These are phyloP conservation scores for Cucurbita maxima DNA, from an alignment of 306 rosid species.

Conservation along the genomic window DNA sequence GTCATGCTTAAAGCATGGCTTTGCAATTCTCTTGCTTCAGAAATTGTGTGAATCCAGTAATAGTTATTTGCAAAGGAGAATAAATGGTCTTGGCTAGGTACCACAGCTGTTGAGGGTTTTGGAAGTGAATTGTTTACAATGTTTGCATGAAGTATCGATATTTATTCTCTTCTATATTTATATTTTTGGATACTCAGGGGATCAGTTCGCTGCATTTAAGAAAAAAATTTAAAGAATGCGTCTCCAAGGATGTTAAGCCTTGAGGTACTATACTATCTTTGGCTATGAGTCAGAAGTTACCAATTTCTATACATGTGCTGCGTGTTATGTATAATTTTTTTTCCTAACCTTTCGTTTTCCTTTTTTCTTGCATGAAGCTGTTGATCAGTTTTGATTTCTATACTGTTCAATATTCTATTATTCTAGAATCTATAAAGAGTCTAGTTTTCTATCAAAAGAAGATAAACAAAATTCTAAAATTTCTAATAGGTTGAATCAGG, in stretches of 20 bases:
- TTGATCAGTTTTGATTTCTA: background rate
- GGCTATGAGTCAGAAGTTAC: background rate
- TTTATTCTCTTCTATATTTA: background rate
- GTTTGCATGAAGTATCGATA: background rate
- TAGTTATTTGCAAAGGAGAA: background rate
- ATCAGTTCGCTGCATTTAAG: background rate
- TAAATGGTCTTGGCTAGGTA: background rate
- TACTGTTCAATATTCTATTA: background rate
- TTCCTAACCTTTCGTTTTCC: background rate
- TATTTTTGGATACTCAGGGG: background rate
- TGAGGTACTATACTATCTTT: background rate
- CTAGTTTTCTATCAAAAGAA: background rate
- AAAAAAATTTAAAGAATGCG: background rate
- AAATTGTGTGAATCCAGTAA: background rate
- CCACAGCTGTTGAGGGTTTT: background rate
- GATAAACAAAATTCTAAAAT: background rate
- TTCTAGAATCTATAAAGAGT: background rate
- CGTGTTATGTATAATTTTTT: background rate
- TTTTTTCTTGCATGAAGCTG: background rate
- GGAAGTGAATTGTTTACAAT: slow-evolving; percentile 8
- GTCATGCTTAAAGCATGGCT: background rate
- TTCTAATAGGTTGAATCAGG: background rate
- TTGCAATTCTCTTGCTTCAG: background rate
- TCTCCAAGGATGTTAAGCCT: background rate
- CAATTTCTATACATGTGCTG: background rate